These are phyloP conservation scores for Linderina pennispora DNA, from an alignment of 192 early-diverging fungal species.

Conservation along the genomic window DNA sequence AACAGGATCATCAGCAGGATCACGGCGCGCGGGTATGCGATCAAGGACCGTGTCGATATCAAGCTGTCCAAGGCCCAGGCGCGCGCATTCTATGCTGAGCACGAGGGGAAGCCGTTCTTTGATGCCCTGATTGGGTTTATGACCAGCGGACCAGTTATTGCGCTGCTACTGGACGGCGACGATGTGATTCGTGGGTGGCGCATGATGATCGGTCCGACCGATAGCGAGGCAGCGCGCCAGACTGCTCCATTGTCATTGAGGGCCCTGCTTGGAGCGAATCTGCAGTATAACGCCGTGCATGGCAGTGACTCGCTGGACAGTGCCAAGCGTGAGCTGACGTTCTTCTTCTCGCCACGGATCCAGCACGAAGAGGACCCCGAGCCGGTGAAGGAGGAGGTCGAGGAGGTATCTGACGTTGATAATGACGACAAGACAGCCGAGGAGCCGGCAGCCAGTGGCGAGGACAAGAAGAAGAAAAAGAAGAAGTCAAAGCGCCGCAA, in stretches of 20 bases:
- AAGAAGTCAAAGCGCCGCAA: constrained; percentile 38
- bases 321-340: constrained; percentile 35
- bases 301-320: constrained; percentile 48
- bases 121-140: constrained; percentile 37
- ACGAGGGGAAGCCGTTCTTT: constrained; percentile 32
- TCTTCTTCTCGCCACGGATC: constrained; percentile 41
- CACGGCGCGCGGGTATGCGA: constrained; percentile 33
- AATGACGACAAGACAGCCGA: background rate
- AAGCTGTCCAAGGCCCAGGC: constrained; percentile 37
- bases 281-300: constrained; percentile 50
- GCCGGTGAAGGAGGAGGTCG: background rate
- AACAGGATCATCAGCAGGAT: constrained; percentile 33
- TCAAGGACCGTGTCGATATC: constrained; percentile 36
- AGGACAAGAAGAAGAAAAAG: constrained; percentile 34
- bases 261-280: constrained; percentile 41
- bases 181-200: constrained; percentile 49
- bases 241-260: constrained; percentile 42
- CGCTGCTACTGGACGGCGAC: constrained; percentile 44
- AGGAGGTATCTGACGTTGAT: background rate
- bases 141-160: constrained; percentile 48
- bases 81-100: constrained; percentile 40
- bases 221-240: constrained; percentile 23
- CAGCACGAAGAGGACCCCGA: constrained; percentile 7
- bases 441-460: constrained; percentile 3
- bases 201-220: constrained; percentile 48